phyloP scores from a whole-genome alignment of 2,329 filamentous ascomycete species.

The Escovopsis weberi region DNA sequence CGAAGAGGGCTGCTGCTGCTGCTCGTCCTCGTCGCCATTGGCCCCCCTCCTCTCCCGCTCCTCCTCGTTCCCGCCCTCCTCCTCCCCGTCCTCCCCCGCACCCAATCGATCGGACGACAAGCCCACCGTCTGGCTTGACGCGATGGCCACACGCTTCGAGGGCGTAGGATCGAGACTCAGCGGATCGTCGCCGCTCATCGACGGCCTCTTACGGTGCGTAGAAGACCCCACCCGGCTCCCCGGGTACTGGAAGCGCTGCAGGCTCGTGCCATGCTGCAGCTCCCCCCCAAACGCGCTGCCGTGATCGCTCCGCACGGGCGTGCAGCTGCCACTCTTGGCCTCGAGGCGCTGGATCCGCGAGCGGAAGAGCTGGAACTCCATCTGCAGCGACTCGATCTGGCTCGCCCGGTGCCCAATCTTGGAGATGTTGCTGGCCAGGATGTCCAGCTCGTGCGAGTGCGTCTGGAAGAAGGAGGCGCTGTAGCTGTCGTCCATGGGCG shows the following conservation, averaged over 20 bases:
- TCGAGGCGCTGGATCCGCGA: conserved; percentile 22
- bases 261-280: neutral
- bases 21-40: too few species aligned
- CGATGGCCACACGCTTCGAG: conserved; percentile 13
- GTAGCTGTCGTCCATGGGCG: neutral
- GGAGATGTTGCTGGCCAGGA: conserved; percentile 23
- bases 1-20: conserved; percentile 7
- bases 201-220: conserved; percentile 9
- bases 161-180: conserved; percentile 7
- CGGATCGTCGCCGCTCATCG: conserved; percentile 7
- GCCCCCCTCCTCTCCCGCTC: too few species aligned
- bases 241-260: conserved; percentile 1
- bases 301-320: conserved; percentile 1
- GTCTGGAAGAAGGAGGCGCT: conserved; percentile 9
- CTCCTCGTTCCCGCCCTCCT: too few species aligned
- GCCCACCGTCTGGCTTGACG: conserved; percentile 5
- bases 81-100: too few species aligned
- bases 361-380: conserved; percentile 27
- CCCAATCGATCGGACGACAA: too few species aligned
- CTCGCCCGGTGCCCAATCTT: conserved; percentile 23
- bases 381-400: conserved; percentile 25
- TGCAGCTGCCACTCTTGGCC: conserved; percentile 3
- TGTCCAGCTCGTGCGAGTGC: conserved; percentile 21
- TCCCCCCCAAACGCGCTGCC: neutral
- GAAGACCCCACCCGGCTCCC: neutral